Conservation (phyloP, 495 filamentous ascomycete species). For the Aspergillus indologenus region DNA sequence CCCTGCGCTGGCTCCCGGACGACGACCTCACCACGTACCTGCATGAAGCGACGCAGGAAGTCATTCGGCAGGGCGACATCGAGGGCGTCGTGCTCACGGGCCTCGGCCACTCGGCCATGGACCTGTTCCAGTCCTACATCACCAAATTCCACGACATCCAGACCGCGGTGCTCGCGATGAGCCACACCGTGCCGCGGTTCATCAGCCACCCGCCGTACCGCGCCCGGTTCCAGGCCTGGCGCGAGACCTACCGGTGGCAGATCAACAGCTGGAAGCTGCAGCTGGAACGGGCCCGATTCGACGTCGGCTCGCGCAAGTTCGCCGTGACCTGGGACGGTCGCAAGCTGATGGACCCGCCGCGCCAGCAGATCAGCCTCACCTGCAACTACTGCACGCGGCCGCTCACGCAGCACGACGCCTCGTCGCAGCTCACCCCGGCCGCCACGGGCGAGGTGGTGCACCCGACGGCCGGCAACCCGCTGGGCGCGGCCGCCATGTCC, state of each 20-base stretch:
- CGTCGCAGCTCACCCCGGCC: slow-evolving; percentile 35
- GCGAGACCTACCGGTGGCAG: slow-evolving; percentile 73
- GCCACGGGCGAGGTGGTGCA: slow-evolving; percentile 35
- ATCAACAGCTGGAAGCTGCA: slow-evolving; percentile 74
- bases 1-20: slow-evolving; percentile 79
- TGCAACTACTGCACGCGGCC: slow-evolving; percentile 77
- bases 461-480: slow-evolving; percentile 36
- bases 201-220: slow-evolving; percentile 57
- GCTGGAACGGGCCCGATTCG: slow-evolving; percentile 60
- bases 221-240: slow-evolving; percentile 72
- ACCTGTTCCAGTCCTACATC: slow-evolving; percentile 85
- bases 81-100: slow-evolving; percentile 89
- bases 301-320: slow-evolving; percentile 56
- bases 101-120: slow-evolving; percentile 70
- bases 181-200: slow-evolving; percentile 76
- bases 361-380: slow-evolving; percentile 73
- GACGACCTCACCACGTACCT: slow-evolving; percentile 73
- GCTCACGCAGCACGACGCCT: slow-evolving; percentile 43
- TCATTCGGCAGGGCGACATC: slow-evolving; percentile 73
- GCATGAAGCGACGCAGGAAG: slow-evolving; percentile 54
- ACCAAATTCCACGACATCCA: slow-evolving; percentile 84
- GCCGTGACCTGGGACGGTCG: slow-evolving; percentile 60
- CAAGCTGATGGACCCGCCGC: slow-evolving; percentile 60
- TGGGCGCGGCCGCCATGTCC: slow-evolving; percentile 37
- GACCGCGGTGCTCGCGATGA: slow-evolving; percentile 81